Evolutionary conservation across 2,329 filamentous ascomycete species (phyloP).

Genomic region (Colletotrichum limetticola): DNA sequence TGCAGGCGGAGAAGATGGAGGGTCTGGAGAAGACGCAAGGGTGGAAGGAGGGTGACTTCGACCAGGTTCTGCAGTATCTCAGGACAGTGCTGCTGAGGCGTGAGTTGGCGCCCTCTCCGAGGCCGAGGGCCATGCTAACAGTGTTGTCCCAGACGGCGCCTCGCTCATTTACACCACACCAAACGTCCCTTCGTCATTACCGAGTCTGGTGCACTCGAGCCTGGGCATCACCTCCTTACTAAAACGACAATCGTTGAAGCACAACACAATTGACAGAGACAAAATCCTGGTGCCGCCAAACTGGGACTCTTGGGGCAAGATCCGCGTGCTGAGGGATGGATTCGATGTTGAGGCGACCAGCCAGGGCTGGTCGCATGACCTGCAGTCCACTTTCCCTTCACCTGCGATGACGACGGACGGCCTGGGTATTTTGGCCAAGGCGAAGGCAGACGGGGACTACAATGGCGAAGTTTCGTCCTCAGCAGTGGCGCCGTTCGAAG

Average conservation of each 20-base stretch:
- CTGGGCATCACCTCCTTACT: constrained; percentile 87
- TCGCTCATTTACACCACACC: constrained; percentile 88
- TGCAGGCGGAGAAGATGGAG: constrained; percentile 87
- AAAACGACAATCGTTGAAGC: constrained; percentile 81
- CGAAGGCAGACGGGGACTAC: constrained; percentile 36
- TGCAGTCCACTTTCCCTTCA: constrained; percentile 66
- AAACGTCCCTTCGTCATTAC: constrained; percentile 79
- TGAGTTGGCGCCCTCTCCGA: constrained; percentile 54
- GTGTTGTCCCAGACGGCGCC: constrained; percentile 71
- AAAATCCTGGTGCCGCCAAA: constrained; percentile 95
- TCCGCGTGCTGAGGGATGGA: constrained; percentile 87
- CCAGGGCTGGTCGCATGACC: constrained; percentile 86
- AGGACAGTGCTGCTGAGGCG: constrained; percentile 89
- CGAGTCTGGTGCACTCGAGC: constrained; percentile 84
- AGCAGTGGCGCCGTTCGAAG: constrained; percentile 80
- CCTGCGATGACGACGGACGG: constrained; percentile 38
- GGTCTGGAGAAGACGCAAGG: constrained; percentile 86
- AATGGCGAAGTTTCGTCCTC: constrained; percentile 54
- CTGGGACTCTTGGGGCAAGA: constrained; percentile 99
- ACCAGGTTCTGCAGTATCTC: constrained; percentile 93
- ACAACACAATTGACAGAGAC: constrained; percentile 92
- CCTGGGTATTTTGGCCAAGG: constrained; percentile 39
- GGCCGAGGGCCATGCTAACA: constrained; percentile 37
- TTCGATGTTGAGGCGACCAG: constrained; percentile 93
- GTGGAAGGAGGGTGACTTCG: constrained; percentile 97